Evolutionary conservation across 805 yeast genomes (phyloP), one percentile per base, ranked within the genome.

Genomic region (Nakazawaea molendinolei): DNA sequence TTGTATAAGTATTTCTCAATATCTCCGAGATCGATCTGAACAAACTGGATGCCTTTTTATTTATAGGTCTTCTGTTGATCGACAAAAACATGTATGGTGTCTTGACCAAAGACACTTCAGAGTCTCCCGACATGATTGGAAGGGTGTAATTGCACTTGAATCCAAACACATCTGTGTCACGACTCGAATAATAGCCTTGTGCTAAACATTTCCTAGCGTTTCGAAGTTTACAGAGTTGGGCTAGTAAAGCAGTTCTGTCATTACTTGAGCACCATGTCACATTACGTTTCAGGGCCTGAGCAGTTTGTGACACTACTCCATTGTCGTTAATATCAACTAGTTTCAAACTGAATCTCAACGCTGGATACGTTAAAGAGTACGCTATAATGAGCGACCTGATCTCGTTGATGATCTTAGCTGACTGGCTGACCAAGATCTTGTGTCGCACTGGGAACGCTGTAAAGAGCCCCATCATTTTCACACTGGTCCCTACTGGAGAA

Each of bases 401-500:
- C 4, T 48, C 46, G 1, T 47, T 52, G 6, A 56, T 33, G 3
- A 50, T 48, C 31, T 48, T 49, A 5, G 44, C 44, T 2, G 51
- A 39, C 10, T 55, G 54, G 18, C 52, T 49, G 5, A 48, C 41
- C 15, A 56, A 43, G 33, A 59, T 49, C 5, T 56, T 49, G 25
- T 48, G 46, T 33, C 71, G 48, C 1, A 63, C 66, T 1, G 64
- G 58, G 3, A 56, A 44, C 1, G 51, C 46, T 8, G 44, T 41
- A 21, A 67, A 55, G 5, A 69, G 33, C 0, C 57, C 60, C 25
- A 40, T 44, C 1, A 66, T 38, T 4, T 41, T 48, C 1, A 69
- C 45, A 0, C 56, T 43, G 0, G 74, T 67, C 0, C 74, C 74
- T 2, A 31, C 28, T 1, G 56, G 44, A 14, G 53, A 47, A 3